phyloP scores from a whole-genome alignment of 768 basidiomycete species.

The Auriscalpium orientale region DNA sequence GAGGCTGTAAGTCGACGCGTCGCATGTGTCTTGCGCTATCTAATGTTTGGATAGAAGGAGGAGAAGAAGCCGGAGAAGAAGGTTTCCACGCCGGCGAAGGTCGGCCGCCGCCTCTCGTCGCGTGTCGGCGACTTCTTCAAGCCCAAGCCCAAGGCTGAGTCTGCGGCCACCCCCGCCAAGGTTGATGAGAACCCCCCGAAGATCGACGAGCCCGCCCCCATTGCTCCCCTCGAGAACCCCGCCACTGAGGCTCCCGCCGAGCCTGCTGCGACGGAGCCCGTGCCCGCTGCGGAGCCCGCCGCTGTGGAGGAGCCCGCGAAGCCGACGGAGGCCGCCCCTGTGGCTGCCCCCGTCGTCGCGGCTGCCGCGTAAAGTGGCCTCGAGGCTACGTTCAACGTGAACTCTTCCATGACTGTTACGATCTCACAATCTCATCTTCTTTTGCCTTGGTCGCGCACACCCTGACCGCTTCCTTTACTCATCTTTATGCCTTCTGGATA shows the following conservation, averaged over 20 bases:
- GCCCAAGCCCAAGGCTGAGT: slow-evolving; percentile 45
- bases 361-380: slow-evolving; percentile 63
- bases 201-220: slow-evolving; percentile 75
- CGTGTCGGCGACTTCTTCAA: slow-evolving; percentile 83
- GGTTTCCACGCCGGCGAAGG: slow-evolving; percentile 41
- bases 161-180: slow-evolving; percentile 56
- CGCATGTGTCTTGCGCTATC: background rate
- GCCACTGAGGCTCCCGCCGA: slow-evolving; percentile 41
- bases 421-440: slow-evolving; percentile 26
- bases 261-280: slow-evolving; percentile 23
- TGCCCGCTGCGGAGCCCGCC: slow-evolving; percentile 24
- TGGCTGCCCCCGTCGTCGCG: slow-evolving; percentile 60
- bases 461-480: slow-evolving; percentile 16
- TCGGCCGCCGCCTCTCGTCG: slow-evolving; percentile 76
- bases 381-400: no score
- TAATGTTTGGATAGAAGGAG: slow-evolving; percentile 26
- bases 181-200: slow-evolving; percentile 85
- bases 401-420: slow-evolving; percentile 23
- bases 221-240: slow-evolving; percentile 81
- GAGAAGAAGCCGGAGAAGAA: slow-evolving; percentile 35
- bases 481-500: slow-evolving; percentile 25
- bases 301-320: slow-evolving; percentile 19
- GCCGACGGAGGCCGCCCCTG: slow-evolving; percentile 28
- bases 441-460: slow-evolving; percentile 16
- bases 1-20: slow-evolving; percentile 40